Evolutionary conservation across 345 rosid species (phyloP).

Genomic region (Gossypium sturtianum): DNA sequence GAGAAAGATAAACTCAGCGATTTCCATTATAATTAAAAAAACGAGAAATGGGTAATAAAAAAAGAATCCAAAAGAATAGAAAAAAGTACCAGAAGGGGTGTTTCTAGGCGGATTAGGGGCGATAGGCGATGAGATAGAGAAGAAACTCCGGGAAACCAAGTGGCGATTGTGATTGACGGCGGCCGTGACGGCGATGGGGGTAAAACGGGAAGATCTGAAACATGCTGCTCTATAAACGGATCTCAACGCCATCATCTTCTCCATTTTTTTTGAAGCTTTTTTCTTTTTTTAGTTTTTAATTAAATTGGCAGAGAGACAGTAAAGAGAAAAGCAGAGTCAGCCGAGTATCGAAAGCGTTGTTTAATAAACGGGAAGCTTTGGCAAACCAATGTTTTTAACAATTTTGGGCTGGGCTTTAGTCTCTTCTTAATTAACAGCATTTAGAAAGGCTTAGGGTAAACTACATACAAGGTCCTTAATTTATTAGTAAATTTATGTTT

Average conservation of each 20-base stretch:
- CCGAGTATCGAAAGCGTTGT: no score
- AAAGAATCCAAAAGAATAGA: not conserved
- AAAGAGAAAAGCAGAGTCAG: no score
- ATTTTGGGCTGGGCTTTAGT: no score
- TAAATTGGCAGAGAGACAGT: not conserved
- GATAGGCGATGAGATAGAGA: slow-evolving; percentile 13
- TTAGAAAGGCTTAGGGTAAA: no score
- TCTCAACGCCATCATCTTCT: slow-evolving; percentile 25
- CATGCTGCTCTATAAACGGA: slow-evolving; percentile 27
- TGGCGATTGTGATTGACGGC: not conserved
- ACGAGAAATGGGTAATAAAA: not conserved
- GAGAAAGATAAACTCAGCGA: not conserved
- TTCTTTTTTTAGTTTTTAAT: not conserved
- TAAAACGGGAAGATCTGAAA: slow-evolving; percentile 12
- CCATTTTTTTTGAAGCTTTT: slow-evolving; percentile 3
- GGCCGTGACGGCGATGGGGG: not conserved
- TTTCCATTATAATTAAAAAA: not conserved
- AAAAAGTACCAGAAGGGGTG: slow-evolving; percentile 18
- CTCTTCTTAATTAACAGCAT: no score
- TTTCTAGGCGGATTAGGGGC: slow-evolving; percentile 21
- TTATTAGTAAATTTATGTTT: no score
- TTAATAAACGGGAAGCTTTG: no score
- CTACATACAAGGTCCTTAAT: no score
- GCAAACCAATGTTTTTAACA: no score
- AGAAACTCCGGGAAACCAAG: slow-evolving; percentile 23